Evolutionary conservation across 2,329 filamentous ascomycete genomes (phyloP), one percentile per base, ranked within the genome.

Genomic region (Acrodontium crateriforme): DNA sequence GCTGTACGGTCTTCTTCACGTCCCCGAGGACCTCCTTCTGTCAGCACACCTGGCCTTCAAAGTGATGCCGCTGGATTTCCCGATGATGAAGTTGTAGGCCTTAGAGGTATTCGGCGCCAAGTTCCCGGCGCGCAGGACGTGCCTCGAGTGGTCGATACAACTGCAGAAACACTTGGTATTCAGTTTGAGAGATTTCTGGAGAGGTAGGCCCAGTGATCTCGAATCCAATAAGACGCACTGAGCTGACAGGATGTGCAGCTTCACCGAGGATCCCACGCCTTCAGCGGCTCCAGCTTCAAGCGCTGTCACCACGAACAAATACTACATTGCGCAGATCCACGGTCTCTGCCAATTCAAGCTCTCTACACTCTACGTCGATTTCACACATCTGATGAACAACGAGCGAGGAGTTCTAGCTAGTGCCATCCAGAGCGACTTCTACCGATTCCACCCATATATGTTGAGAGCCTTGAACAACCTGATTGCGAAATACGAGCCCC

Each of bases 361-460:
- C n/a, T 87, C 81, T 2, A 89, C 81, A 5, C 72, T 89, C 32
- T 91, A 89, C 51, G 71, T 91, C 47, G 82, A 91, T 58, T 89
- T 76, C 57, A 81, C 75, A 40, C 89, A 98, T 54, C 62, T 98
- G 16, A 69, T 74, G 31, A 68, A 73, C 18, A 78, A 76, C 53
- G 74, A 79, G 45, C 78, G 85, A 41, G 81, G 79, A 29, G 75
- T 79, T 32, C 62, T 98, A 28, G 83, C 87, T 22, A 76, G 82
- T 36, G 87, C 83, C 27, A 78, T 95, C 37, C 78, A 84, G 40
- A 76, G 74, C 44, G 79, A 91, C 49, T 95, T 94, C 63, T 95
- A 94, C 56, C 81, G 89, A 41, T 93, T 93, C 52, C 67, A 91
- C 14, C 89, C 89, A 3, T 98, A 89, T 53, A 71, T 98, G 46